These are phyloP conservation scores for Pseudogymnoascus sp. DNA, from an alignment of 2,329 filamentous ascomycete species.

Conservation along the genomic window DNA sequence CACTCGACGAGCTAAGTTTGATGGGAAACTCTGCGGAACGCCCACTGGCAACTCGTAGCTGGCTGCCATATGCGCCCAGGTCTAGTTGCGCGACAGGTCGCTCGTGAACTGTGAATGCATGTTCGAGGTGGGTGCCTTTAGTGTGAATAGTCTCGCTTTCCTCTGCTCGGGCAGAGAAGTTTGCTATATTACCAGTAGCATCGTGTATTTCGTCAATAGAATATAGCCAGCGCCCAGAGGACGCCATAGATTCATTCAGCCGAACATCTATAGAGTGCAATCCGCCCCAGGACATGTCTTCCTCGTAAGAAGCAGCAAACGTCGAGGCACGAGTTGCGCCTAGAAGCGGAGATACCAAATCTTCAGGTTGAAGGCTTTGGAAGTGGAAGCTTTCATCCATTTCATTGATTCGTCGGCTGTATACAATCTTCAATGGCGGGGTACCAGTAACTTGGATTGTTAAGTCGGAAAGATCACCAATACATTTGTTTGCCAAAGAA, in stretches of 20 bases:
- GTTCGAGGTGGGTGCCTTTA: slow-evolving; percentile 58
- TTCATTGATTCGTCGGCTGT: slow-evolving; percentile 79
- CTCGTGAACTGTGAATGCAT: slow-evolving; percentile 79
- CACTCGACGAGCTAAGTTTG: slow-evolving; percentile 56
- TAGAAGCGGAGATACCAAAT: slow-evolving; percentile 70
- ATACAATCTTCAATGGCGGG: slow-evolving; percentile 85
- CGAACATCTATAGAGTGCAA: slow-evolving; percentile 69
- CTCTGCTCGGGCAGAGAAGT: slow-evolving; percentile 60
- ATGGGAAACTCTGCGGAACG: slow-evolving; percentile 62
- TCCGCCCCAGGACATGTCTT: slow-evolving; percentile 75
- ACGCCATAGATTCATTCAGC: slow-evolving; percentile 81
- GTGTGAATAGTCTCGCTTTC: slow-evolving; percentile 57
- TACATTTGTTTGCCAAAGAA: slow-evolving; percentile 62
- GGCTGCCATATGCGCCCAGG: slow-evolving; percentile 71
- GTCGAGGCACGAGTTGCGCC: slow-evolving; percentile 50
- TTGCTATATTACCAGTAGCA: slow-evolving; percentile 77
- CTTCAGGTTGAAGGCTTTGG: slow-evolving; percentile 88
- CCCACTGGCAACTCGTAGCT: slow-evolving; percentile 77
- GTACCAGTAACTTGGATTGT: slow-evolving; percentile 79
- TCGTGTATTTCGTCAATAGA: slow-evolving; percentile 88
- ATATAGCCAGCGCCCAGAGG: slow-evolving; percentile 78
- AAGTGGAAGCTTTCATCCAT: slow-evolving; percentile 80
- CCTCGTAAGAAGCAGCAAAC: slow-evolving; percentile 49
- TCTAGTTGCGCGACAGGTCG: slow-evolving; percentile 66
- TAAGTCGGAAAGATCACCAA: slow-evolving; percentile 80